Evolutionary conservation across 768 basidiomycete genomes (phyloP).

Genomic region (Russula compacta): DNA sequence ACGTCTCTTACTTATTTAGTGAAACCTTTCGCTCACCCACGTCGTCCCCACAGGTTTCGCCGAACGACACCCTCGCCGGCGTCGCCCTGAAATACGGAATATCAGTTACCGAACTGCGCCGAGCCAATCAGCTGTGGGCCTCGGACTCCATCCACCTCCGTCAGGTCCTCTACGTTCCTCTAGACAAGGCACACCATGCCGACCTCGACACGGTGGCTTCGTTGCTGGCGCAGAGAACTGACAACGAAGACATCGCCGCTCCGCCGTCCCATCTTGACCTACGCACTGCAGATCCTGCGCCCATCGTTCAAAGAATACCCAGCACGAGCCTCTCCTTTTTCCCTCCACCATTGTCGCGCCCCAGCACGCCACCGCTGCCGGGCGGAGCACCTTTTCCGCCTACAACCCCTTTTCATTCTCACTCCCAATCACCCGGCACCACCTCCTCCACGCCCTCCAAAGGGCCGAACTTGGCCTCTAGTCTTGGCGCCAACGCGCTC

Average conservation of each 20-base stretch:
- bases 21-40: not conserved
- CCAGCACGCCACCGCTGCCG: not conserved
- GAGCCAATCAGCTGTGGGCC: constrained; percentile 89
- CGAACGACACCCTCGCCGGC: constrained; percentile 74
- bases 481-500: constrained; percentile 6
- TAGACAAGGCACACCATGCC: constrained; percentile 46
- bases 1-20: not conserved
- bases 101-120: constrained; percentile 69
- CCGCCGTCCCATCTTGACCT: not conserved
- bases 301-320: constrained; percentile 26
- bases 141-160: constrained; percentile 89
- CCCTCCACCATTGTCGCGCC: constrained; percentile 19
- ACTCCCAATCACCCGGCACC: not conserved
- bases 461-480: not conserved
- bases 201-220: constrained; percentile 26
- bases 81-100: constrained; percentile 88
- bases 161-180: constrained; percentile 70
- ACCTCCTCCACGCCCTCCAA: not conserved
- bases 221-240: constrained; percentile 14
- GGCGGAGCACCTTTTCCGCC: not conserved
- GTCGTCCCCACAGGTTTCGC: constrained; percentile 36
- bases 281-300: not conserved
- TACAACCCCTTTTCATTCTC: not conserved
- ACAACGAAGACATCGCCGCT: not conserved
- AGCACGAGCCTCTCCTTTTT: constrained; percentile 28